Evolutionary conservation across 306 rosid genomes (phyloP).

Genomic region (Senna tora): DNA sequence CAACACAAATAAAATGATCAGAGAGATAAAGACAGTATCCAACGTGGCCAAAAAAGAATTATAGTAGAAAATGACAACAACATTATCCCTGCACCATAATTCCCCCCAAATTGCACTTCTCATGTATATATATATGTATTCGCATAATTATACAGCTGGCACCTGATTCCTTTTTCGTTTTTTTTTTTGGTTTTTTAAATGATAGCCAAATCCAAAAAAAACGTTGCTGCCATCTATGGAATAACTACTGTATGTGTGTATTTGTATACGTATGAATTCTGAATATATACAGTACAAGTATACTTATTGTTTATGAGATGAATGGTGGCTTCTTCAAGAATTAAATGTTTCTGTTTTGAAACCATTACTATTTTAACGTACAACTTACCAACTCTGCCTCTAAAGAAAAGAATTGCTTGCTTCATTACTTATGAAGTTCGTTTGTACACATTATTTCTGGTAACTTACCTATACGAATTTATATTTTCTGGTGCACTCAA

Average conservation of each 20-base stretch:
- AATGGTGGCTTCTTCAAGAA: background rate
- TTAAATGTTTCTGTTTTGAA: slow-evolving; percentile 9
- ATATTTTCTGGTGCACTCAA: no score
- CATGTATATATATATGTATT: background rate
- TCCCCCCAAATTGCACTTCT: slow-evolving; percentile 15
- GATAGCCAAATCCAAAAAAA: background rate
- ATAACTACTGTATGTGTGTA: background rate
- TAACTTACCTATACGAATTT: no score
- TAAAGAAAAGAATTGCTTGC: background rate
- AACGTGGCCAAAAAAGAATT: slow-evolving; percentile 11
- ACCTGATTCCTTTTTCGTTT: background rate
- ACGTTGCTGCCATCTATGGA: background rate
- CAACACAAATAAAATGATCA: background rate
- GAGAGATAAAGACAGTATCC: slow-evolving; percentile 7
- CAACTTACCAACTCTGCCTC: slow-evolving; percentile 15
- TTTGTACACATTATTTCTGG: background rate
- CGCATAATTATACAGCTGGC: slow-evolving; percentile 18
- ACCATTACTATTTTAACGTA: background rate
- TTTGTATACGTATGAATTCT: background rate
- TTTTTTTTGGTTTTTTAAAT: background rate
- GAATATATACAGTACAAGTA: background rate
- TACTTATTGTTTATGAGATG: background rate
- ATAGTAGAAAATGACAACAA: slow-evolving; percentile 30
- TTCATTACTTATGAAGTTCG: background rate
- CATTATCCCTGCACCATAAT: slow-evolving; percentile 23